Base-by-base conservation (phyloP, 352 stramenopile genomes). In the Phytophthora parvispora region DNA sequence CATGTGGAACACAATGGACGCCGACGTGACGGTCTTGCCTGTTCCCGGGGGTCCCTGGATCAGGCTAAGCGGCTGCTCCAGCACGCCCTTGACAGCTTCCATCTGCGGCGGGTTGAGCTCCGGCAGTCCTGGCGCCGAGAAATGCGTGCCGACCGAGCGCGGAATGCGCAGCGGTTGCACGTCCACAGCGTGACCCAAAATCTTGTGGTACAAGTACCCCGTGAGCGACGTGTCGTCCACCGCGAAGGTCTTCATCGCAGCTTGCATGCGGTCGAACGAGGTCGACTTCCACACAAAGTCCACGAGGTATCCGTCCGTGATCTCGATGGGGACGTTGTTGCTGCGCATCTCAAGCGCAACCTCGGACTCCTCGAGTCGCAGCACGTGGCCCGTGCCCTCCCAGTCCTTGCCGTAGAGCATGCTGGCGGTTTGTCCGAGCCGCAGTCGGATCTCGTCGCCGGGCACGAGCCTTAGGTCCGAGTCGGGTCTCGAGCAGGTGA, bases 271-370 rank as follows among this genome's bases (percentile, higher is more conserved):
- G 74, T 99, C 98, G 70, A 99, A 99, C 16, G 96, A 99, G 15
- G 97, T 99, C 16, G 86, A 93, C 70, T 99, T 99, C 98, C 98
- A 99, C 68, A 99, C 97, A 84, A 99, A 99, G 52, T 99, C 97
- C 16, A 99, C 94, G 48, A 98, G 71, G 69, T 98, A 99, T 52
- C 96, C 98, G 74, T 99, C 97, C 2, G 86, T 91, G 67, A 99
- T 98, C 60, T 99, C 93, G 18, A 98, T 72, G 0, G 89, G 88
- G 8, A 89, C 89, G 43, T 92, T 89, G 56, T 88, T 87, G 63
- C 72, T 90, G 49, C 90, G 86, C 89, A 97, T 95, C 48, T 97
- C 91, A 0, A 97, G 72, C 50, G 89, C 90, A 22, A 97, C 91
- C 45, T 94, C 87, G 1, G 84, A 91, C 60, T 97, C 91, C 13